Conservation (phyloP, 768 basidiomycete genomes). For the Naganishia antarctica region DNA sequence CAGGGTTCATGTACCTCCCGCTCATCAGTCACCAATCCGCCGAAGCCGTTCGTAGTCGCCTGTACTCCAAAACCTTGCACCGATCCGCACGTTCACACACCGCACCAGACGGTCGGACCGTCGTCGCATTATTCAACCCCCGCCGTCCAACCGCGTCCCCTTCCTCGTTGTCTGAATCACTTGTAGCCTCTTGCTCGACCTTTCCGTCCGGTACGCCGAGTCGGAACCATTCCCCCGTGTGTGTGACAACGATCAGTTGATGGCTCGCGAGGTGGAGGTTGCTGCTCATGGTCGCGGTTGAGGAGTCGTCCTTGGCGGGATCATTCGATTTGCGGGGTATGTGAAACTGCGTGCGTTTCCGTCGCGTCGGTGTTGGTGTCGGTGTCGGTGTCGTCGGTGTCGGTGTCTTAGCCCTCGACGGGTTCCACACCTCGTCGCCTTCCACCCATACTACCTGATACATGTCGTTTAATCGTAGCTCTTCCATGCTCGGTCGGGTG, state of each 20-base stretch:
- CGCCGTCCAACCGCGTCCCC: constrained; percentile 1
- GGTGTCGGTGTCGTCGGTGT: background rate
- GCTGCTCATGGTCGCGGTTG: background rate
- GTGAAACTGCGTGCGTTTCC: background rate
- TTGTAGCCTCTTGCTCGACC: background rate
- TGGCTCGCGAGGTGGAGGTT: constrained; percentile 7
- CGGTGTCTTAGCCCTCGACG: background rate
- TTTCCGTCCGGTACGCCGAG: constrained; percentile 42
- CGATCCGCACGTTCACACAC: background rate
- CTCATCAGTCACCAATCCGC: constrained; percentile 38
- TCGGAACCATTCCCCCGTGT: constrained; percentile 49
- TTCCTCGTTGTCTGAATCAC: constrained; percentile 25
- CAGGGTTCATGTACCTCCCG: background rate
- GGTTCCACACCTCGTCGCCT: constrained; percentile 31
- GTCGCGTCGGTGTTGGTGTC: background rate
- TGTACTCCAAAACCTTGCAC: constrained; percentile 46
- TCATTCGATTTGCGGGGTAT: background rate
- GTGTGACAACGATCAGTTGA: constrained; percentile 44
- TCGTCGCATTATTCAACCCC: constrained; percentile 2
- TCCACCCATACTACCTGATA: constrained; percentile 46
- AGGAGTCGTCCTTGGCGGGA: background rate
- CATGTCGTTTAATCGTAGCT: constrained; percentile 37
- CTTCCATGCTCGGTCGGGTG: constrained; percentile 29
- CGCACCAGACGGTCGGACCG: background rate
- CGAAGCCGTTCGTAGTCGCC: constrained; percentile 40